Evolutionary conservation across 2,329 filamentous ascomycete species (phyloP), one percentile per base, ranked within the genome.

Genomic region (Trichoderma sp.): DNA sequence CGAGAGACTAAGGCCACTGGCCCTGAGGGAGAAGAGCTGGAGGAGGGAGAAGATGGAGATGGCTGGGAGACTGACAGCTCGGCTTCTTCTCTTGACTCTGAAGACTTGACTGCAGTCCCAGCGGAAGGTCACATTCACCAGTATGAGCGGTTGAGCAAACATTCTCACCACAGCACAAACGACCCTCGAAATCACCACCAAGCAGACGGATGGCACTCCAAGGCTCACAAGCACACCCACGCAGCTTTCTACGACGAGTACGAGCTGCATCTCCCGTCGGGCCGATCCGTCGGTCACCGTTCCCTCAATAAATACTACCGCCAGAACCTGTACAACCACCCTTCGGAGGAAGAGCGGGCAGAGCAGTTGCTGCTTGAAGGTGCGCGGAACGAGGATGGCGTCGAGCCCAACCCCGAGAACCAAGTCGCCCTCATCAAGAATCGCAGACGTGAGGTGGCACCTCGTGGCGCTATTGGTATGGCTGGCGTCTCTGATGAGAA

Each of bases 21-120:
- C 59, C 83, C 84, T 59, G 81, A 89, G 70, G 87, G 84, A 13
- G 84, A 82, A 68, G 81, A 81, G 39, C 79, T 84, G 9, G 84
- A 88, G n/a, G 88, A 88, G 58, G 84, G 84, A 66, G 85, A 83
- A 57, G 85, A 87, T 13, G 90, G 91, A 6, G 94, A 95, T 57
- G 94, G 93, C 58, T 98, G 96, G 95, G 96, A 99, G 82, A 98
- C 95, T 0, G 96, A 98, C 80, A 94, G 92, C 74, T 94, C 93
- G 11, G 91, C 88, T n/a, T 97, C 95, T 1, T 97, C 94, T 12
- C 87, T 97, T 43, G 93, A 95, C 74, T 96, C 94, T 1, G 92
- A 92, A 69, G 94, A 97, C 76, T 89, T 97, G 55, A 92, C 90
- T 6, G 90, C 92, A 9, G 90, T 97, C 8, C 93, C 93, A 2